Base-by-base conservation (phyloP, 2,329 filamentous ascomycete species). In the Paecilomyces fulvus region DNA sequence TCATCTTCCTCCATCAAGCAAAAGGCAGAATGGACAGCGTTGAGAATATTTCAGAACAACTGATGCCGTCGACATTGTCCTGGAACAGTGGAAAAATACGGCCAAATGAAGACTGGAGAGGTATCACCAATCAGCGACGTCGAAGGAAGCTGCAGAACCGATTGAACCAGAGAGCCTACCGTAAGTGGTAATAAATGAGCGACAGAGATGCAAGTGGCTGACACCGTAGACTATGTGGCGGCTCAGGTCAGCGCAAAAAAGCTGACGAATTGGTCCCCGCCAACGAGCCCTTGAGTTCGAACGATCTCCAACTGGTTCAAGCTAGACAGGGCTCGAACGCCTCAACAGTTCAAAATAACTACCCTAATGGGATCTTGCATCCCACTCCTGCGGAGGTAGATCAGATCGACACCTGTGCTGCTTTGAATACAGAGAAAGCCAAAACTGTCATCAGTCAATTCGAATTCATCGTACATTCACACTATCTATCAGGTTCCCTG, bases 101-200 rank as follows among this genome's bases (percentile, higher is more conserved):
- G 1, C 33, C 57, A 0, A 56, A 61, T 14, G 65, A 67, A 51
- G 60, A 67, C 49, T 68, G 66, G 66, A 66, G 63, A 10, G 66
- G 66, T 3, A 53, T 64, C 3, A 60, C 62, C 14, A 56, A 65
- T 53, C 61, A 56, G 30, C 61, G 54, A 20, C 56, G 65, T 49
- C 56, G 66, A 25, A 60, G 66, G 23, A 62, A 56, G 49, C 46
- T 67, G 51, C 66, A 68, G 57, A 68, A 68, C 51, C 59, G 66
- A n/a, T 54, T 64, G 33, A 68, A 66, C 50, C 63, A 67, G 49
- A 55, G 65, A 28, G 60, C 59, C 11, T 67, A 63, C 30, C 59
- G 64, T 65, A 55, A 25, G 61, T 54, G 12, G 33, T 37, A 14
- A 12, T 37, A 5, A 6, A 37, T 37, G 33, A 14, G 33, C 33